phyloP scores from a whole-genome alignment of 208 protist species.

The Acanthamoeba sp. region DNA sequence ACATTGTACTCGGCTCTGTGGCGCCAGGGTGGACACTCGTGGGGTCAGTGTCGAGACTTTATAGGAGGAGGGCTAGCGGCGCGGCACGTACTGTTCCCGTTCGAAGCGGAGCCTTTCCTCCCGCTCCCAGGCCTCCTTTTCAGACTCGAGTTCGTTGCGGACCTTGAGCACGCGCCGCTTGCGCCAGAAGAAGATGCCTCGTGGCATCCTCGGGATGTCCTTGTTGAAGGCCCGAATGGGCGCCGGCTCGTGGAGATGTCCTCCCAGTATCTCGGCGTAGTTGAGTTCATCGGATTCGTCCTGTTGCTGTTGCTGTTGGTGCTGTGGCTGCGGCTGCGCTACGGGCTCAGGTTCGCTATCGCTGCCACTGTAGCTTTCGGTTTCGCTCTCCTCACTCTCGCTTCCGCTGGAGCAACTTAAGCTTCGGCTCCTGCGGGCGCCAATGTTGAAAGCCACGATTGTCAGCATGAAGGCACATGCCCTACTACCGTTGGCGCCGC shows the following conservation, averaged over 20 bases:
- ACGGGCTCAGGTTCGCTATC: not conserved
- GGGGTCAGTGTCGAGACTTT: not conserved
- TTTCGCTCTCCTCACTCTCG: not conserved
- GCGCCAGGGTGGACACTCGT: not conserved
- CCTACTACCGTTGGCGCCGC: too few species aligned
- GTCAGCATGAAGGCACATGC: too few species aligned
- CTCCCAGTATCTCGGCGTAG: not conserved
- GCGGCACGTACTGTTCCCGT: not conserved
- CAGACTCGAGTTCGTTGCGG: not conserved
- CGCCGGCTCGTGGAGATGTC: not conserved
- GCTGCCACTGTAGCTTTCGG: not conserved
- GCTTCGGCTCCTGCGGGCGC: too few species aligned
- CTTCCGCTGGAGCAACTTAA: not conserved
- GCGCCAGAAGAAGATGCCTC: slow-evolving; percentile 55
- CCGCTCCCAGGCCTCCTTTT: not conserved
- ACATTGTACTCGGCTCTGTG: not conserved
- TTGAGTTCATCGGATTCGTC: not conserved
- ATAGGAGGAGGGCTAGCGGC: not conserved
- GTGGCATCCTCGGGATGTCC: not conserved
- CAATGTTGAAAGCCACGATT: too few species aligned
- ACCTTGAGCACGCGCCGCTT: not conserved
- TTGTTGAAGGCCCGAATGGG: not conserved
- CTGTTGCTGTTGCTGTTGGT: not conserved
- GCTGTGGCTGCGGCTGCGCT: not conserved
- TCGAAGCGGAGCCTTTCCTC: not conserved